Percentiles rank a stretch among this genome's conserved stretches.
Evolutionary conservation across 2,329 filamentous ascomycete species (phyloP).

Genomic region (Diaporthe destruens): DNA sequence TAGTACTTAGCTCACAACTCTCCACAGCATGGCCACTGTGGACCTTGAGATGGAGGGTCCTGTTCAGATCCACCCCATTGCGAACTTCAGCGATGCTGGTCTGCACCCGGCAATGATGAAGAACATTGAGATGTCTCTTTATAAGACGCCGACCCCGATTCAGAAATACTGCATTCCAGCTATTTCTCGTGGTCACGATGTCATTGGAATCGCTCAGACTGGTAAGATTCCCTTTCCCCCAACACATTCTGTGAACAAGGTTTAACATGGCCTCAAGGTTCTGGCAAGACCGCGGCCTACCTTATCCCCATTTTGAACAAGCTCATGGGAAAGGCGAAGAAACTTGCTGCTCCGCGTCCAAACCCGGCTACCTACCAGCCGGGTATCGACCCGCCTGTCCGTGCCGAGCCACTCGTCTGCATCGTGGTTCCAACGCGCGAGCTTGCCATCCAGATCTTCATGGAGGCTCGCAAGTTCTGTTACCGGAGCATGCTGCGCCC

Average conservation of each 20-base stretch:
- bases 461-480: conserved; percentile 91
- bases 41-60: conserved; percentile 69
- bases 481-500: conserved; percentile 96
- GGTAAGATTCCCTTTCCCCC: conserved; percentile 64
- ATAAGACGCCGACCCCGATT: conserved; percentile 83
- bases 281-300: conserved; percentile 95
- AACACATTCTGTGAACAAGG: not conserved
- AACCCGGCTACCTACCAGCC: conserved; percentile 69
- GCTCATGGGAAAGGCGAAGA: conserved; percentile 96
- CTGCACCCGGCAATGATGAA: conserved; percentile 86
- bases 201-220: conserved; percentile 93
- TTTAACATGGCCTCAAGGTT: conserved; percentile 69
- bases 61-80: conserved; percentile 62
- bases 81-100: conserved; percentile 79
- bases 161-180: conserved; percentile 88
- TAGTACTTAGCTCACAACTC: conserved; percentile 32
- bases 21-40: conserved; percentile 65
- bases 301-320: conserved; percentile 89
- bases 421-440: conserved; percentile 90
- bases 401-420: conserved; percentile 89
- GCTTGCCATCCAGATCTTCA: conserved; percentile 93
- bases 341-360: conserved; percentile 83
- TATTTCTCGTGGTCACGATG: conserved; percentile 80
- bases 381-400: conserved; percentile 61
- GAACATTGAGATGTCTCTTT: conserved; percentile 81